A percentile compares a stretch with the other conserved stretches of the same genome.
phyloP scores from a whole-genome alignment of 1,139 yeast genomes.

The Suzukiozyma palmioleophila region DNA sequence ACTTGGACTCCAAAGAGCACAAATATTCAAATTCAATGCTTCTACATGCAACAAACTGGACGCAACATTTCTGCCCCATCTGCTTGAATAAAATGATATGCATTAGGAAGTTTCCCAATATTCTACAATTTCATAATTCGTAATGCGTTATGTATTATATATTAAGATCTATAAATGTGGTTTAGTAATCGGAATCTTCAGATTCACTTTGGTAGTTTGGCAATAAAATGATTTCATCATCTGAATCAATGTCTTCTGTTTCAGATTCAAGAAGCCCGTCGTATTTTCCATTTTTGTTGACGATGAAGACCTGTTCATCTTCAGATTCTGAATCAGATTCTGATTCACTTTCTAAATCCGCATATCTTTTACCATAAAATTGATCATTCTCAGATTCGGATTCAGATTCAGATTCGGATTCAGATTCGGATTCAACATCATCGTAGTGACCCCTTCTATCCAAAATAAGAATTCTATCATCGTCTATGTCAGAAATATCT shows the following conservation, averaged over 20 bases:
- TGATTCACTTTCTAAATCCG: not conserved
- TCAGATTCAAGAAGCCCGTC: not conserved
- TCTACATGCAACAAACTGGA: too few relatives aligned
- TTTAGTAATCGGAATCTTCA: not conserved
- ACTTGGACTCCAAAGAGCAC: too few relatives aligned
- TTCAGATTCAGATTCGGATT: not conserved
- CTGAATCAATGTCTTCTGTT: not conserved
- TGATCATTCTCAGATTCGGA: not conserved
- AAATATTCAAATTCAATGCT: too few relatives aligned
- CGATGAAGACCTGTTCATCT: conserved; percentile 8
- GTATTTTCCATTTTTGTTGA: not conserved
- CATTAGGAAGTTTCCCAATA: too few relatives aligned
- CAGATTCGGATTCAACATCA: not conserved
- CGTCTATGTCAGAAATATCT: not conserved
- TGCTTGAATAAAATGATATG: too few relatives aligned
- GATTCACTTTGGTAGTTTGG: not conserved
- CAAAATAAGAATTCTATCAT: not conserved
- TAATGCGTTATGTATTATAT: not conserved
- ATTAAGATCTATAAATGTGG: not conserved
- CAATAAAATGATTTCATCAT: not conserved
- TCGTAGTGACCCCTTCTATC: not conserved
- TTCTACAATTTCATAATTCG: too few relatives aligned
- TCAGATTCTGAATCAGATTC: conserved; percentile 1
- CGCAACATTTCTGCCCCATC: too few relatives aligned
- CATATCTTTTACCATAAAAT: not conserved